Percentiles rank a stretch among this genome's conserved stretches.
Evolutionary conservation across 306 rosid species (phyloP).

Genomic region (Canavalia gladiata): DNA sequence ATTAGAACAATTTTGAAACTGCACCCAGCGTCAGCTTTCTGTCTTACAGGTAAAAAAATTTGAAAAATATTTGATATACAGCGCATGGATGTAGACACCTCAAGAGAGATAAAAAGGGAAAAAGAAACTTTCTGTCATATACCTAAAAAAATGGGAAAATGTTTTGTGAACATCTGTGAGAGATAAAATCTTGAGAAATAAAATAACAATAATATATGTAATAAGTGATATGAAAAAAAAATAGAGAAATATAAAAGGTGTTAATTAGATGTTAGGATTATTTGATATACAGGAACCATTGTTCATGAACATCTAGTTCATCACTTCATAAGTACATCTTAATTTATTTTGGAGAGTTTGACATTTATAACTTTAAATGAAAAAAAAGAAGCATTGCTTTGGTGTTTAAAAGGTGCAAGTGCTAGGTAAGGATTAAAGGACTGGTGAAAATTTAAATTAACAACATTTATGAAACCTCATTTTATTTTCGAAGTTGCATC

Average conservation of each 20-base stretch:
- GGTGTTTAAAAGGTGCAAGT: background rate
- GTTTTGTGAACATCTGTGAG: no score
- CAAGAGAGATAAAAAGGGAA: no score
- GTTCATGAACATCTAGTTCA: background rate
- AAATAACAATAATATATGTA: no score
- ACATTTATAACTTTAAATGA: background rate
- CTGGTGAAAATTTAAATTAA: background rate
- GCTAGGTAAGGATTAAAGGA: background rate
- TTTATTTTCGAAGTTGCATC: background rate
- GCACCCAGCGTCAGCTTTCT: background rate
- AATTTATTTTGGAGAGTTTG: background rate
- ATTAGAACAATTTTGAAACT: background rate
- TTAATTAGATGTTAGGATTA: no score
- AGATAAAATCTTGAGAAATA: no score
- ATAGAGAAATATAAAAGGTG: no score
- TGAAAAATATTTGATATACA: no score
- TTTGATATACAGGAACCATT: no score
- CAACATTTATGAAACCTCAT: background rate
- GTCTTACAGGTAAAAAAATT: background rate
- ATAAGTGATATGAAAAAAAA: no score
- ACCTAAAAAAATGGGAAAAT: no score
- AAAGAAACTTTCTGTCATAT: no score
- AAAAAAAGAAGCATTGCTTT: background rate
- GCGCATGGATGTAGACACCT: no score
- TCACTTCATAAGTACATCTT: background rate